phyloP scores from a whole-genome alignment of 2,329 filamentous ascomycete species.

The Keithomyces neogunnii region DNA sequence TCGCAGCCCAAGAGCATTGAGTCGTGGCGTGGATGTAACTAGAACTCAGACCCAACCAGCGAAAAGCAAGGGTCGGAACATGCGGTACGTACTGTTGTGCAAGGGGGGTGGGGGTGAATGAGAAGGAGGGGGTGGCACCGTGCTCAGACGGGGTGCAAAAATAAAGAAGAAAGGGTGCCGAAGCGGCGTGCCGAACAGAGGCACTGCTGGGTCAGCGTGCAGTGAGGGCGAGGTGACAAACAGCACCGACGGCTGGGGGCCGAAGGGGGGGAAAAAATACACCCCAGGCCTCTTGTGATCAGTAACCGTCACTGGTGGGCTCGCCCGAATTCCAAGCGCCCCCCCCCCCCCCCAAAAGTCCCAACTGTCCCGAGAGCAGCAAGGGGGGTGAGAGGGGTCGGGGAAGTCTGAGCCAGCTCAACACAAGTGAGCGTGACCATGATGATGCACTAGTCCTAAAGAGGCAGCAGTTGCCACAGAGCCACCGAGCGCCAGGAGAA shows the following conservation, averaged over 20 bases:
- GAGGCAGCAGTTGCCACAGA: background rate
- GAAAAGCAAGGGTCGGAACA: constrained; percentile 6
- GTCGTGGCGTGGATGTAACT: constrained; percentile 3
- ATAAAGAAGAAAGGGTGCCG: background rate
- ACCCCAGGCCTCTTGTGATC: constrained; percentile 1
- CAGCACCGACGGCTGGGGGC: constrained; percentile 4
- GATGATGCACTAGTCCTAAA: background rate
- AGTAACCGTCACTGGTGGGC: background rate
- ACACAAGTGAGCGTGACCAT: background rate
- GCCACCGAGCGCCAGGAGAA: background rate
- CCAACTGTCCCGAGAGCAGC: background rate
- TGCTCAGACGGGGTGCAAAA: background rate
- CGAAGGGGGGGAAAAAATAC: background rate
- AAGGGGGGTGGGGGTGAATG: background rate
- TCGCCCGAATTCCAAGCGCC: background rate
- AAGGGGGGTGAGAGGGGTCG: background rate
- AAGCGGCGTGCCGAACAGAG: background rate
- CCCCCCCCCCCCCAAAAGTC: background rate
- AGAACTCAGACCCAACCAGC: constrained; percentile 1
- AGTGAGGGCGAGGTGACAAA: background rate
- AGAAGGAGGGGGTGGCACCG: background rate
- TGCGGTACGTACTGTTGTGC: constrained; percentile 4
- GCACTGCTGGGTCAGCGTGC: background rate
- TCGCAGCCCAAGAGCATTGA: constrained; percentile 9
- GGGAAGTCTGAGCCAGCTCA: background rate